phyloP scores from a whole-genome alignment of 1,284 basidiomycete species.

The Cryptococcus jaspeensis region DNA sequence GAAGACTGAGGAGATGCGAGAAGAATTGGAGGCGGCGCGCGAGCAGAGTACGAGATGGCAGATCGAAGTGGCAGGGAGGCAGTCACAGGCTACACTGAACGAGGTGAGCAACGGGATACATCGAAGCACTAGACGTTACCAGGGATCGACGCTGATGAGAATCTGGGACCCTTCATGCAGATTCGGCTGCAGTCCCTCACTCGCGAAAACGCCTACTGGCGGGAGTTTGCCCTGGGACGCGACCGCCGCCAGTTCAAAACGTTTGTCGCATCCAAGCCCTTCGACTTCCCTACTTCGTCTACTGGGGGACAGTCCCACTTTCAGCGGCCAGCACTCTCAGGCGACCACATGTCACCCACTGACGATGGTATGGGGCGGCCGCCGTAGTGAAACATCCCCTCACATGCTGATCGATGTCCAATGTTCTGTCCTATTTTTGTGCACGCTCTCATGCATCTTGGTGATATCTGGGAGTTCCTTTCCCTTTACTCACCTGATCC shows the following conservation, averaged over 20 bases:
- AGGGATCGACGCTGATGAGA: too few relatives aligned
- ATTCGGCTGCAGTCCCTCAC: constrained; percentile 20
- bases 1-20: constrained; percentile 7
- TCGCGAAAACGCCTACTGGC: constrained; percentile 26
- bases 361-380: too few relatives aligned
- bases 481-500: too few relatives aligned
- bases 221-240: constrained; percentile 23
- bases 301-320: neutral
- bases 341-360: too few relatives aligned
- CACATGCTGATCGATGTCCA: too few relatives aligned
- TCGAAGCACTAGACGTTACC: too few relatives aligned
- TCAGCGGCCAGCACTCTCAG: too few relatives aligned
- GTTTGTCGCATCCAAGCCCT: constrained; percentile 24
- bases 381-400: too few relatives aligned
- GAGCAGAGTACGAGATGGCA: constrained; percentile 3
- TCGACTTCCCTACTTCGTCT: constrained; percentile 6
- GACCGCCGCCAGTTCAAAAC: constrained; percentile 20
- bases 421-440: too few relatives aligned
- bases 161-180: constrained; percentile 2
- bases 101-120: neutral
- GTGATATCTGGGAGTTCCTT: too few relatives aligned
- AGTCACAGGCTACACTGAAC: constrained; percentile 2
- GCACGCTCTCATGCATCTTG: too few relatives aligned
- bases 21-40: constrained; percentile 2
- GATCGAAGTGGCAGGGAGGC: constrained; percentile 1